Conservation (phyloP, 163 green algal species). For the Chlorella variabilis region DNA sequence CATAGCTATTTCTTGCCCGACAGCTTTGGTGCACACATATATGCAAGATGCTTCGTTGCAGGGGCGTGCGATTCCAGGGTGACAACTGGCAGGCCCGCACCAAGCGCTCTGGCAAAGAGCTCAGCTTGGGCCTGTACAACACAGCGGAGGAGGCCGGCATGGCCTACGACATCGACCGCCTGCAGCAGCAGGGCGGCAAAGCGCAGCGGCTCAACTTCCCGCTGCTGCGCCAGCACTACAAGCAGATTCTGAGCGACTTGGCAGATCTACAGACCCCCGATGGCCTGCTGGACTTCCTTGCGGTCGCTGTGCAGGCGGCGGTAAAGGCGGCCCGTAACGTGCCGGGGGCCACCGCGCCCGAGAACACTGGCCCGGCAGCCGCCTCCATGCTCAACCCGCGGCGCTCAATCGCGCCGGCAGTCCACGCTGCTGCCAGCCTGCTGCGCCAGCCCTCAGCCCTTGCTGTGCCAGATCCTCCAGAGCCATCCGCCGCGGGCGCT, state of each 20-base stretch:
- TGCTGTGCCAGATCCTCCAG: not conserved
- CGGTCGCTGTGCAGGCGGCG: constrained; percentile 9
- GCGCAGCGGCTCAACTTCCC: constrained; percentile 41
- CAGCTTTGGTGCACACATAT: no score
- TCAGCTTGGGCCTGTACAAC: constrained; percentile 27
- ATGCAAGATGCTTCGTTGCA: no score
- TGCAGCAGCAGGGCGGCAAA: constrained; percentile 34
- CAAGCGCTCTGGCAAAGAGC: constrained; percentile 24
- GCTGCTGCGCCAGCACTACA: constrained; percentile 29
- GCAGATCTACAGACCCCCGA: not conserved
- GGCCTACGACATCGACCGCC: constrained; percentile 31
- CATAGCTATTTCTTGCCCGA: no score
- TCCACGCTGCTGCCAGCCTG: not conserved
- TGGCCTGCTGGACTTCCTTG: constrained; percentile 30
- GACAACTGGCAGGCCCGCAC: constrained; percentile 34
- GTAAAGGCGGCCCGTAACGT: constrained; percentile 6
- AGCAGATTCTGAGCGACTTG: constrained; percentile 30
- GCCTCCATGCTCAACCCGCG: not conserved
- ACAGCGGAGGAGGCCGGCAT: constrained; percentile 27
- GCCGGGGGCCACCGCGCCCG: not conserved
- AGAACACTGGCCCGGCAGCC: not conserved
- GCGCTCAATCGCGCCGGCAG: not conserved
- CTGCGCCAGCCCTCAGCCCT: not conserved
- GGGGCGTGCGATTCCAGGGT: constrained; percentile 31
- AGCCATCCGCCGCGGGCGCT: no score